Base-by-base conservation (phyloP, 306 rosid species). In the Chamaecrista fasciculata region DNA sequence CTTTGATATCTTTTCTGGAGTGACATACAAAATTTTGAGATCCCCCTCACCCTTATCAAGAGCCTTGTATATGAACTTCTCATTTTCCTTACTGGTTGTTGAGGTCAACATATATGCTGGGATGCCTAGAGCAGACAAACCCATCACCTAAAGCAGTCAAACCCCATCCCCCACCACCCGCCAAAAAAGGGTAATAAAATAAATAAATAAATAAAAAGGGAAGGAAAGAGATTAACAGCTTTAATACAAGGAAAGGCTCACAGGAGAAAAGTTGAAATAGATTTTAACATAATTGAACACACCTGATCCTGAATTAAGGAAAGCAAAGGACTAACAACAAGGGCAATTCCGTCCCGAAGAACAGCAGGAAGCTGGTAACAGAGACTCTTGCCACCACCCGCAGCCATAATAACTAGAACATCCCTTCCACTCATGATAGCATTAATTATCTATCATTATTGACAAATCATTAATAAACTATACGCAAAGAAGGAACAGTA, bases 321-420 rank as follows among this genome's bases (percentile, higher is more conserved):
- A 80, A 93, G 93, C 76, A 93, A 77, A 36, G 96, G 96, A 80
- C 98, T 93, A 80, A 93, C 91, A 80, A 93, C 96, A 69, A 93
- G 91, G 72, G 90, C 85, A 77, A 93, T 77, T 70, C 98, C 98
- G 75, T 78, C 83, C 50, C 78, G 86, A 76, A 93, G 90, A 83
- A 90, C 78, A 46, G 96, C 96, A 31, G 98, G 98, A 80, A 93
- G 93, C 83, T 93, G 98, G 72, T 93, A 93, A 77, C 96, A 93
- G 47, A 93, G 93, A 76, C 98, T 93, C 83, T 93, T 93, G 80
- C 98, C 98, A 82, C 98, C 96, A 77, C 98, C 98, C 2, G 98
- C 96, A 61, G 98, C 98, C 98, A 92, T 92, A 78, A 92, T 86
- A 70, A 93, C 98, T 72, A 90, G 62, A 61, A 93, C 96, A 78